A percentile compares a stretch with the other conserved stretches of the same genome.
These are phyloP conservation scores for Clathrus columnatus DNA, from an alignment of 768 basidiomycete genomes.

Conservation along the genomic window DNA sequence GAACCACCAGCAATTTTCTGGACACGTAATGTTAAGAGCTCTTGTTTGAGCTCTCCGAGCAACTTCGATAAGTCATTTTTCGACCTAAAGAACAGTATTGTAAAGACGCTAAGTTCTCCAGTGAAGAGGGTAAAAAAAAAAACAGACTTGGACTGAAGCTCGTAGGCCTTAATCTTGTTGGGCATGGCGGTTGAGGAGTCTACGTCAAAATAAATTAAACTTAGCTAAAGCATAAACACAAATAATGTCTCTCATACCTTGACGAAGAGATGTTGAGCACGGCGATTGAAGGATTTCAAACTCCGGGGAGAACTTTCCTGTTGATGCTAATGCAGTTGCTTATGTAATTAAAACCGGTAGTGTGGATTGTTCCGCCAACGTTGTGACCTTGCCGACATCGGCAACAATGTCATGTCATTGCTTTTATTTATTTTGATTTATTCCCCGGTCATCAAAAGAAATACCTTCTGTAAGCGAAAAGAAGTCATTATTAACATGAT, in stretches of 20 bases:
- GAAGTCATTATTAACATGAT: no score
- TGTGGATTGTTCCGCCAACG: not conserved
- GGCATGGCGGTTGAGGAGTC: conserved; percentile 47
- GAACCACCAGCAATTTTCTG: conserved; percentile 97
- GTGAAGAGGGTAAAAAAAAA: not conserved
- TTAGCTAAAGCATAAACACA: not conserved
- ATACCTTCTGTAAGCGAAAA: no score
- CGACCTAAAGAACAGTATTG: conserved; percentile 44
- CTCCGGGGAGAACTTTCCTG: conserved; percentile 1
- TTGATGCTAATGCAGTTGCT: conserved; percentile 4
- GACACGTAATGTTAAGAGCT: conserved; percentile 89
- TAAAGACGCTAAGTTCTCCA: not conserved
- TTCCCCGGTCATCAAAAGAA: no score
- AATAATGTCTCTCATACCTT: conserved; percentile 5
- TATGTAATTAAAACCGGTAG: not conserved
- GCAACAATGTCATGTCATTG: no score
- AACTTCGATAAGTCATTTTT: conserved; percentile 97
- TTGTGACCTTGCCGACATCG: no score
- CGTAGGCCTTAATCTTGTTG: conserved; percentile 92
- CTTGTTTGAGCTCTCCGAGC: conserved; percentile 87
- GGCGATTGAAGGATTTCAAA: not conserved
- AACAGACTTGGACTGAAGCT: conserved; percentile 88
- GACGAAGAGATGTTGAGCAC: not conserved
- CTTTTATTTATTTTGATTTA: no score
- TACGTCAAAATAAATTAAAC: not conserved